A percentile compares a stretch with the other conserved stretches of the same genome.
phyloP scores from a whole-genome alignment of 352 stramenopile genomes.

The Globisporangium paddicum region DNA sequence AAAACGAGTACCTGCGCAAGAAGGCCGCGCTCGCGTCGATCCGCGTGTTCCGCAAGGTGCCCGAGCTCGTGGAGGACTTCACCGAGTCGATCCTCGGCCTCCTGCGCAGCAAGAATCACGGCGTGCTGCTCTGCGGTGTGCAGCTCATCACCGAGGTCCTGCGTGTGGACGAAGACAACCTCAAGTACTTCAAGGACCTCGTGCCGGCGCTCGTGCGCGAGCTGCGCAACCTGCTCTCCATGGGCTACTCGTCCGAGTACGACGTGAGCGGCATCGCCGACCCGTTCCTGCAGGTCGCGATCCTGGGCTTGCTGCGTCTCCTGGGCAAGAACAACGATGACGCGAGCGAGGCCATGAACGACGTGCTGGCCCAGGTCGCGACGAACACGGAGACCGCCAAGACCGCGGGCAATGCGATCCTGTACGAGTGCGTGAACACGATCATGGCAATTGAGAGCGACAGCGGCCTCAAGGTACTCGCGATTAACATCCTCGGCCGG shows the following conservation, averaged over 20 bases:
- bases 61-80: constrained; percentile 99
- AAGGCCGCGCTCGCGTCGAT: constrained; percentile 96
- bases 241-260: constrained; percentile 98
- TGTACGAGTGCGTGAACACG: constrained; percentile 99
- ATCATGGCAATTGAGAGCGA: constrained; percentile 99
- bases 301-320: constrained; percentile 91
- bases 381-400: constrained; percentile 99
- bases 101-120: constrained; percentile 96
- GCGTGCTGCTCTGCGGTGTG: constrained; percentile 95
- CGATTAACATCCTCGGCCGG: constrained; percentile 99
- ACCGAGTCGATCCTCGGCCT: constrained; percentile 93
- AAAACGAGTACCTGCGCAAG: constrained; percentile 97
- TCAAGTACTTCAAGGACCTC: constrained; percentile 69
- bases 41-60: constrained; percentile 92
- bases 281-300: constrained; percentile 95
- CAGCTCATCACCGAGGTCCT: constrained; percentile 97
- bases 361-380: constrained; percentile 98
- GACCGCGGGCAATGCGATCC: constrained; percentile 98
- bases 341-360: constrained; percentile 93
- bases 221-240: constrained; percentile 96
- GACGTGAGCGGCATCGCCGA: constrained; percentile 98
- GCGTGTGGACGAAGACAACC: constrained; percentile 64
- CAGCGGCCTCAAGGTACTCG: constrained; percentile 94
- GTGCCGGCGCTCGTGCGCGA: constrained; percentile 75
- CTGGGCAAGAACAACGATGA: constrained; percentile 95